Evolutionary conservation across 305 asterid species (phyloP).

Genomic region (Rubia tinctorum): DNA sequence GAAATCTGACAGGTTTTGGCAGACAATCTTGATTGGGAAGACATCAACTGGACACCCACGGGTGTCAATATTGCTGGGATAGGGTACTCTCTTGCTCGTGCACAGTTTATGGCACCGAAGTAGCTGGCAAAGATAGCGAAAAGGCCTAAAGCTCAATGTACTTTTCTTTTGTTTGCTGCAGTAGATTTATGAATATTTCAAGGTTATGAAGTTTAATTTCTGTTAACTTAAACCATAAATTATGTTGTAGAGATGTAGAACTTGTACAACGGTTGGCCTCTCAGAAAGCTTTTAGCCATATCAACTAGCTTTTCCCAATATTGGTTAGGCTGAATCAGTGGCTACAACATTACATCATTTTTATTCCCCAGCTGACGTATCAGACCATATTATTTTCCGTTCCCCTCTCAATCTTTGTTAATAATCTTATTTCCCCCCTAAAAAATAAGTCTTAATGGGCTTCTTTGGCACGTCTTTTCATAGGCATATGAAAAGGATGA

Average conservation of each 20-base stretch:
- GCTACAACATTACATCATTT: too few species aligned
- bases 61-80: constrained; percentile 82
- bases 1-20: constrained; percentile 58
- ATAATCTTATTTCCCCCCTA: too few species aligned
- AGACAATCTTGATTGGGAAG: constrained; percentile 91
- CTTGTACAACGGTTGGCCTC: neutral
- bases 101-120: constrained; percentile 73
- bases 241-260: neutral
- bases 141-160: neutral
- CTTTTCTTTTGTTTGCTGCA: neutral
- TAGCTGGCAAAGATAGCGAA: constrained; percentile 21
- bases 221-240: neutral
- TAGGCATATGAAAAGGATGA: too few species aligned
- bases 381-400: too few species aligned
- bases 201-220: neutral
- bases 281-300: neutral
- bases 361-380: too few species aligned
- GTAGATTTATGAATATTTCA: neutral
- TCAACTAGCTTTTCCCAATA: neutral
- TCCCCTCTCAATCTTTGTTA: too few species aligned
- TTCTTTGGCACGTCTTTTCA: too few species aligned
- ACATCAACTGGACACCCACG: constrained; percentile 78
- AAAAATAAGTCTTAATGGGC: too few species aligned
- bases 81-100: constrained; percentile 86
- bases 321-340: neutral